phyloP scores from a whole-genome alignment of 345 rosid genomes.

The Atalantia buxifolia region DNA sequence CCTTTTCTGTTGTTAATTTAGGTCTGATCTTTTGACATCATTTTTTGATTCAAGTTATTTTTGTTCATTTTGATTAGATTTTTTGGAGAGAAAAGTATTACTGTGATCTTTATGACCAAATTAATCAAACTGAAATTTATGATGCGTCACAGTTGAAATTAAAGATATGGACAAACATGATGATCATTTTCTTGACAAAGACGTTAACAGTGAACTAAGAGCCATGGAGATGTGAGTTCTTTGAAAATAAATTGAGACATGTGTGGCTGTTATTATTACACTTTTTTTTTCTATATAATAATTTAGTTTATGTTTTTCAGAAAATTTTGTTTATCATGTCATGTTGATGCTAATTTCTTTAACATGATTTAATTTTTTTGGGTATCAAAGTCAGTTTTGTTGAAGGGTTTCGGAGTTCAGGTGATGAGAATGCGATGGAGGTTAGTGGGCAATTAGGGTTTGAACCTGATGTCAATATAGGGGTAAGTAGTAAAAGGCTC shows the following conservation, averaged over 20 bases:
- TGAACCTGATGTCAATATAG: neutral
- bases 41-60: neutral
- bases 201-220: neutral
- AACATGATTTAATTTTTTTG: neutral
- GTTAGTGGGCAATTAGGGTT: conserved; percentile 16
- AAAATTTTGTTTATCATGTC: neutral
- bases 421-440: conserved; percentile 9
- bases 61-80: neutral
- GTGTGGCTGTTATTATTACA: no score
- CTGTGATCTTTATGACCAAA: neutral
- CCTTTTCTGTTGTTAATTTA: neutral
- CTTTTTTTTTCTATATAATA: no score
- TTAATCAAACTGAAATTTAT: neutral
- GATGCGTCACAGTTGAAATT: neutral
- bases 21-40: neutral
- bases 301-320: neutral
- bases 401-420: neutral
- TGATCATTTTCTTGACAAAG: neutral
- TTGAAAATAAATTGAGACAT: neutral
- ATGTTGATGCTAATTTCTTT: neutral
- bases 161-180: neutral
- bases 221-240: neutral
- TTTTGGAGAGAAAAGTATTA: no score
- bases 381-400: neutral
- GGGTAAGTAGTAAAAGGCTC: conserved; percentile 5